A percentile compares a stretch with the other conserved stretches of the same genome.
Conservation (phyloP, 139 green algal species). For the Volvox africanus region DNA sequence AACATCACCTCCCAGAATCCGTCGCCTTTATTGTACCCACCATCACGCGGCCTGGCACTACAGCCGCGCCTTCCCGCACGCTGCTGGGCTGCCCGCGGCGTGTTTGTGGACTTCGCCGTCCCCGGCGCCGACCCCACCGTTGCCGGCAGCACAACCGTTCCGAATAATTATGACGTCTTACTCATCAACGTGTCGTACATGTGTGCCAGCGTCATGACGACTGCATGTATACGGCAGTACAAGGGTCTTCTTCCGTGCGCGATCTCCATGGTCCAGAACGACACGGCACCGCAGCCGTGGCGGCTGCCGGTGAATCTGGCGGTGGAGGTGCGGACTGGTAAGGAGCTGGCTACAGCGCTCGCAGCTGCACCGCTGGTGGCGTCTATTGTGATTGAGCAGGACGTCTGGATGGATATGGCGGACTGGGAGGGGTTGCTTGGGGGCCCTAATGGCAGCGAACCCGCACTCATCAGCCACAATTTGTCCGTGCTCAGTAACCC, state of each 20-base stretch:
- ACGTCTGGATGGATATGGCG: constrained; percentile 1
- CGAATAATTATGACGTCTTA: constrained; percentile 15
- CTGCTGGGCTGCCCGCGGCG: constrained; percentile 13
- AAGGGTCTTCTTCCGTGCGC: not conserved
- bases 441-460: not conserved
- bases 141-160: not conserved
- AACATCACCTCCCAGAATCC: not conserved
- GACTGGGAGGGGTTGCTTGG: constrained; percentile 20
- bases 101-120: not conserved
- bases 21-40: not conserved
- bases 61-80: constrained; percentile 2
- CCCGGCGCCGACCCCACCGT: not conserved
- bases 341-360: not conserved
- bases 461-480: not conserved
- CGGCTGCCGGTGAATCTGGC: not conserved
- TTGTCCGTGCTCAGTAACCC: not conserved
- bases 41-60: not conserved
- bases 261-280: not conserved
- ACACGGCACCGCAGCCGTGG: not conserved
- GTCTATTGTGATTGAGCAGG: not conserved
- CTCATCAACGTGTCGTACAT: constrained; percentile 4
- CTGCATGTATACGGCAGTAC: not conserved
- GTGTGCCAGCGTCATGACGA: not conserved
- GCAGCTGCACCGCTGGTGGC: not conserved
- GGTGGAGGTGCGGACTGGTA: not conserved